phyloP scores from a whole-genome alignment of 2,329 filamentous ascomycete species.

The Sphaerostilbella broomeana region DNA sequence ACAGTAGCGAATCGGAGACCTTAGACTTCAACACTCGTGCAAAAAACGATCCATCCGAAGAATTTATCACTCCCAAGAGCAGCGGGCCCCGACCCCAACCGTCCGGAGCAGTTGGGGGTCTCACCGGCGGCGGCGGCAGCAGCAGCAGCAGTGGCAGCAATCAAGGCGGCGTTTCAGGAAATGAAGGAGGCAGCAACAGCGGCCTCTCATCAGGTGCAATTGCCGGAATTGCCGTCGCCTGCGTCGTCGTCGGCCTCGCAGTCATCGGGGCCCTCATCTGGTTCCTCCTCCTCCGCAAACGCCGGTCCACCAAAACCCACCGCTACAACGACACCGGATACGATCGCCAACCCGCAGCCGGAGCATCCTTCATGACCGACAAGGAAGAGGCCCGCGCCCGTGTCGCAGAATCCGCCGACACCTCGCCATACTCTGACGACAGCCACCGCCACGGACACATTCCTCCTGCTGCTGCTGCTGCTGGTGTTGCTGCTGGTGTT shows the following conservation, averaged over 20 bases:
- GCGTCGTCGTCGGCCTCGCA: constrained; percentile 31
- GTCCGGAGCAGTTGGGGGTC: background rate
- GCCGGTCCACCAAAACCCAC: constrained; percentile 13
- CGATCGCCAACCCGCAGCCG: constrained; percentile 17
- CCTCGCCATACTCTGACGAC: constrained; percentile 39
- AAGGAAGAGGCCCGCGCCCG: constrained; percentile 37
- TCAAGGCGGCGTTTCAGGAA: background rate
- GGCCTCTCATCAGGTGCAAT: constrained; percentile 37
- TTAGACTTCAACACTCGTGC: background rate
- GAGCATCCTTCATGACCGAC: constrained; percentile 37
- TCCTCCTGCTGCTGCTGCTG: background rate
- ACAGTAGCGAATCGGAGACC: background rate
- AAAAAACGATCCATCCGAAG: too few relatives aligned
- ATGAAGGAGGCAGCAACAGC: constrained; percentile 13
- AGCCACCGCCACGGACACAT: constrained; percentile 17
- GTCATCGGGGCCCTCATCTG: constrained; percentile 35
- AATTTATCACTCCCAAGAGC: too few relatives aligned
- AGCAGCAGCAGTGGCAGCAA: background rate
- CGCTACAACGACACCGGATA: constrained; percentile 7
- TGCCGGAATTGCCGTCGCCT: constrained; percentile 41
- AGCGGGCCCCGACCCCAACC: too few relatives aligned
- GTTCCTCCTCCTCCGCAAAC: constrained; percentile 39
- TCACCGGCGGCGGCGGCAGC: background rate
- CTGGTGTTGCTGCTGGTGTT: background rate
- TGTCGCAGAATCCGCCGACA: constrained; percentile 32